These are phyloP conservation scores for Acacia pycnantha DNA, from an alignment of 331 rosid genomes.

Conservation along the genomic window DNA sequence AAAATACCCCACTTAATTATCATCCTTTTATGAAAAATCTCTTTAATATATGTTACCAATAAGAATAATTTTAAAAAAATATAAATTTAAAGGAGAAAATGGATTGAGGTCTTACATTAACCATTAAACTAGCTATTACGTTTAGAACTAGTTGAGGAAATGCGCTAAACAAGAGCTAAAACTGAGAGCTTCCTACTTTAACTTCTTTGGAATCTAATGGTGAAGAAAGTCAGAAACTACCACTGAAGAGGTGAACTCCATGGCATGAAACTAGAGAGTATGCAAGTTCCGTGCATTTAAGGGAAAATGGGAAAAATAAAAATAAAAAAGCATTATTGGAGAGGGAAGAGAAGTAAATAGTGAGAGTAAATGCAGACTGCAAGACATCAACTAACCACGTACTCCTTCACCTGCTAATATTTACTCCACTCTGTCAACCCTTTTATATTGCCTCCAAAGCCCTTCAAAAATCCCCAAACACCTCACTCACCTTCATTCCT, in stretches of 20 bases:
- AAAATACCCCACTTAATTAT: too few relatives aligned
- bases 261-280: not conserved
- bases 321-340: conserved; percentile 31
- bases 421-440: conserved; percentile 51
- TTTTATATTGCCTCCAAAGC: conserved; percentile 50
- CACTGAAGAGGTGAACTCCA: not conserved
- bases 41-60: too few relatives aligned
- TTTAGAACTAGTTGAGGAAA: too few relatives aligned
- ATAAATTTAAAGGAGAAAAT: too few relatives aligned
- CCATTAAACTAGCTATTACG: too few relatives aligned
- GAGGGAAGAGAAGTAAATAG: conserved; percentile 39
- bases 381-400: conserved; percentile 71
- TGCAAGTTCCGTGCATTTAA: not conserved
- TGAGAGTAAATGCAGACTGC: conserved; percentile 77
- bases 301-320: conserved; percentile 1
- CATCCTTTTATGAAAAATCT: too few relatives aligned
- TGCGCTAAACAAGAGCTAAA: too few relatives aligned
- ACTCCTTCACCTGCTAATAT: conserved; percentile 73
- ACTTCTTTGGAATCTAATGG: not conserved
- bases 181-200: not conserved
- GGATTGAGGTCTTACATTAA: too few relatives aligned
- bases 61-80: too few relatives aligned
- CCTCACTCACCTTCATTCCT: not conserved
- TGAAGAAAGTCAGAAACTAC: not conserved
- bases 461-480: conserved; percentile 25